Base-by-base conservation (phyloP, 148 eudicot genomes). In the Heliamphora exappendiculata region DNA sequence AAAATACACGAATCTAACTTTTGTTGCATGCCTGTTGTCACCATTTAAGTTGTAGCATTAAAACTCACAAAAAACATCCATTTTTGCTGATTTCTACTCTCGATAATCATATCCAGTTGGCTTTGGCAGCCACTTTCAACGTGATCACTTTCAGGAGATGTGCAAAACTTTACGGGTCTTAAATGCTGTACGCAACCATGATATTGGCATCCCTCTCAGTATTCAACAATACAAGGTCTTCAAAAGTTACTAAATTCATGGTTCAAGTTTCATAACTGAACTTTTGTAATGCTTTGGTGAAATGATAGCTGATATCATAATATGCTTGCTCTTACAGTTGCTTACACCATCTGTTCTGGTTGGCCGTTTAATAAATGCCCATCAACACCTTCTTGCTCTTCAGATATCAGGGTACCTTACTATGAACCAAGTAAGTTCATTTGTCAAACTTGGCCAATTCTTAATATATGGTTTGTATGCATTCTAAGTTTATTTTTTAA, bases 101-200 rank as follows among this genome's bases (percentile, higher is more conserved):
- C 83, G 79, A 75, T 92, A 90, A 74, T 88, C 91, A 91, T 91
- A 85, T 85, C 91, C 88, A 89, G 96, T 95, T 93, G 94, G 89
- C 93, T 93, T 92, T 93, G 91, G 87, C 99, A 95, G 99, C 87
- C 88, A 93, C 82, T 90, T 93, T 84, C 97, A 91, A 24, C 98
- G 98, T 83, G 97, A 95, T 78, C 89, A 89, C 74, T 87, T 95
- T 72, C 94, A 86, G 82, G 99, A 95, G 81, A 93, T 91, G 98
- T 91, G 91, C 82, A 89, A 87, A 88, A 95, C 89, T 22, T 79
- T 93, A 85, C 97, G 99, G 74, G 93, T 91, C 58, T 84, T 95
- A 75, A 95, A 95, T 86, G 94, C 93, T 87, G 99, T 91, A 59
- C 99, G 91, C 77, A 82, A 81, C 78, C 89, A 84, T 72, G 98